Percentiles rank a stretch among this genome's conserved stretches.
phyloP scores from a whole-genome alignment of 2,329 filamentous ascomycete genomes.

The Monascus ruber region DNA sequence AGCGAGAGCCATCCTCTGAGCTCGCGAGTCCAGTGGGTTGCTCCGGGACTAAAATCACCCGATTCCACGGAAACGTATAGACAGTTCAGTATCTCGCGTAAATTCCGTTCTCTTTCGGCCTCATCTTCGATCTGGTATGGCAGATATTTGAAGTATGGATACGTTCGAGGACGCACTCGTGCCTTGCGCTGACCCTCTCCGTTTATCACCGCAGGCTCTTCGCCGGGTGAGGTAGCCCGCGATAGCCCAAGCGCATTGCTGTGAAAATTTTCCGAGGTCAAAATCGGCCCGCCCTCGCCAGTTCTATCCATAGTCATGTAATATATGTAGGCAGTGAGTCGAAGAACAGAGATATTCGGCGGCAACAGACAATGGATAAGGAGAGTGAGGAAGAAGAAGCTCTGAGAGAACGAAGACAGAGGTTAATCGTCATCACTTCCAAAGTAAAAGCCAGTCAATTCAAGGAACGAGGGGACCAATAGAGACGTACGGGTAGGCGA shows the following conservation, averaged over 20 bases:
- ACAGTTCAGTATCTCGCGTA: conserved; percentile 82
- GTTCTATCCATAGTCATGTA: conserved; percentile 24
- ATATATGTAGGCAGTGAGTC: too few relatives aligned
- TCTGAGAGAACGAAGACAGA: too few relatives aligned
- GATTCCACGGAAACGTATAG: conserved; percentile 85
- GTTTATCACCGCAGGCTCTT: conserved; percentile 36
- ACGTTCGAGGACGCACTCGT: conserved; percentile 69
- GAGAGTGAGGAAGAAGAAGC: too few relatives aligned
- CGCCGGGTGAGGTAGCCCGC: conserved; percentile 73
- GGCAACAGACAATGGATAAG: too few relatives aligned
- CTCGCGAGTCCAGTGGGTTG: conserved; percentile 94
- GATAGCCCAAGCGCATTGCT: conserved; percentile 56
- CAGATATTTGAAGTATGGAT: conserved; percentile 81
- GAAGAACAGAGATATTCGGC: too few relatives aligned
- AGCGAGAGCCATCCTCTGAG: conserved; percentile 88
- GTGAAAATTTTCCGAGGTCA: conserved; percentile 27
- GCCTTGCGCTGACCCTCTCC: conserved; percentile 50
- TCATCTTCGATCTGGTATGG: conserved; percentile 83
- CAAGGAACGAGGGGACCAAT: neutral
- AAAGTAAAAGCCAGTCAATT: neutral
- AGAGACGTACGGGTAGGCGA: too few relatives aligned
- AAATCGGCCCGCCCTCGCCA: conserved; percentile 17
- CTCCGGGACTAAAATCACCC: conserved; percentile 87
- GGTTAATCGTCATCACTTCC: too few relatives aligned
- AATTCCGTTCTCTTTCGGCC: conserved; percentile 60